phyloP scores from a whole-genome alignment of 192 early-diverging fungal genomes.

The Coemansia sp. region DNA sequence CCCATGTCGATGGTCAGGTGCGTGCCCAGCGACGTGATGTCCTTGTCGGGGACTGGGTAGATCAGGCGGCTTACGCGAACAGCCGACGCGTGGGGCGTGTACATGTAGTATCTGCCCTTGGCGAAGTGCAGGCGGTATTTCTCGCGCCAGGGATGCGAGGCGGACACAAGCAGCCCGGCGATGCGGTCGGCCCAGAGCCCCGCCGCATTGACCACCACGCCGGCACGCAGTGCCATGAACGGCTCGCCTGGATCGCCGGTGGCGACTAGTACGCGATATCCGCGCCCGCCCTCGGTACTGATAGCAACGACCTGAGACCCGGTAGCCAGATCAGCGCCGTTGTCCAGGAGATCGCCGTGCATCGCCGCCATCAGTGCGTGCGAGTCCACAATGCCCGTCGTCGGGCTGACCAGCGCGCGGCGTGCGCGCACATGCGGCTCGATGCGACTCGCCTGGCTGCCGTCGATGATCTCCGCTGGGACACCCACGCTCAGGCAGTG shows the following conservation, averaged over 20 bases:
- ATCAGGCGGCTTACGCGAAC: conserved; percentile 62
- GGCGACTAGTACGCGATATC: conserved; percentile 57
- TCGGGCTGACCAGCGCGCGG: conserved; percentile 62
- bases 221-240: conserved; percentile 56
- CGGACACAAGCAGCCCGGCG: conserved; percentile 46
- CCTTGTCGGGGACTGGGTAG: conserved; percentile 77
- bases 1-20: conserved; percentile 80
- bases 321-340: conserved; percentile 60
- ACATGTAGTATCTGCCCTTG: conserved; percentile 80
- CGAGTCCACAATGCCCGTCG: conserved; percentile 83
- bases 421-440: conserved; percentile 66
- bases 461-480: conserved; percentile 54
- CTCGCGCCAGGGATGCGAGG: conserved; percentile 18
- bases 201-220: conserved; percentile 72
- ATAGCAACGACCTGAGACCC: conserved; percentile 56
- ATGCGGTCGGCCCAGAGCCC: conserved; percentile 73
- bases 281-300: conserved; percentile 9
- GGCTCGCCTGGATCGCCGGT: conserved; percentile 46
- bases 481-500: conserved; percentile 61
- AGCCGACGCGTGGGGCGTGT: conserved; percentile 13
- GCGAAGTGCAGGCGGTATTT: conserved; percentile 68
- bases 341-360: conserved; percentile 54
- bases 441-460: conserved; percentile 29
- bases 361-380: conserved; percentile 69
- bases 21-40: conserved; percentile 70